These are phyloP conservation scores for Alternaria brassicae DNA, from an alignment of 2,329 filamentous ascomycete species.

Conservation along the genomic window DNA sequence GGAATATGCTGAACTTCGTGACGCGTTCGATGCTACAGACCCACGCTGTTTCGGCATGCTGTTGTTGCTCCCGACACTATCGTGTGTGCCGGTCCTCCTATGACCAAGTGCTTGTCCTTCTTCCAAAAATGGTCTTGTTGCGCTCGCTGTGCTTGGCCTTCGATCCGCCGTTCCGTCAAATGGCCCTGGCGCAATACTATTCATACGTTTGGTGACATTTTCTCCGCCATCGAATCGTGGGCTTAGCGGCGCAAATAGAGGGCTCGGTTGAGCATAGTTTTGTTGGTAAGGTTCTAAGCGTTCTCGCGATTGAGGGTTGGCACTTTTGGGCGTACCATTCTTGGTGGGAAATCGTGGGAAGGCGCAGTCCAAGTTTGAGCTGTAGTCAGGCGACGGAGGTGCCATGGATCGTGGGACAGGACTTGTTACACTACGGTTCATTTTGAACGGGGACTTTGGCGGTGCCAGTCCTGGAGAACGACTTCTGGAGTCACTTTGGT, in stretches of 20 bases:
- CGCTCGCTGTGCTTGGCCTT: conserved; percentile 45
- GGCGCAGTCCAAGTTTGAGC: conserved; percentile 56
- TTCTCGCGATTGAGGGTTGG: conserved; percentile 30
- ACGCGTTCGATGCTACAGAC: conserved; percentile 42
- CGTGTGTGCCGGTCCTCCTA: conserved; percentile 46
- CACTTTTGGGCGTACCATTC: conserved; percentile 32
- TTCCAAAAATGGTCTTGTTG: conserved; percentile 36
- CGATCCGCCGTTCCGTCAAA: conserved; percentile 60
- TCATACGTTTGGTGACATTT: conserved; percentile 66
- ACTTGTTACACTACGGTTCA: conserved; percentile 47
- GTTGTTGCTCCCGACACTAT: conserved; percentile 38
- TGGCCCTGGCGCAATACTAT: conserved; percentile 70
- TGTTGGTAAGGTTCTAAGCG: conserved; percentile 37
- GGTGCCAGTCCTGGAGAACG: conserved; percentile 32
- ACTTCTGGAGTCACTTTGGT: conserved; percentile 35
- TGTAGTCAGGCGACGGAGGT: conserved; percentile 43
- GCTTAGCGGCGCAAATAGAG: conserved; percentile 58
- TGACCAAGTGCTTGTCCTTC: conserved; percentile 41
- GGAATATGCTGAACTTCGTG: conserved; percentile 42
- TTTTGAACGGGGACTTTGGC: conserved; percentile 37
- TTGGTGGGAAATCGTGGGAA: conserved; percentile 62
- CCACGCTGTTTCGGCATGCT: conserved; percentile 38
- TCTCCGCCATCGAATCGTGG: conserved; percentile 54
- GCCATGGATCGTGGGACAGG: conserved; percentile 43
- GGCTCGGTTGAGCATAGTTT: conserved; percentile 43